A percentile compares a stretch with the other conserved stretches of the same genome.
Conservation (phyloP, 352 stramenopile species). For the Pythium periplocum region DNA sequence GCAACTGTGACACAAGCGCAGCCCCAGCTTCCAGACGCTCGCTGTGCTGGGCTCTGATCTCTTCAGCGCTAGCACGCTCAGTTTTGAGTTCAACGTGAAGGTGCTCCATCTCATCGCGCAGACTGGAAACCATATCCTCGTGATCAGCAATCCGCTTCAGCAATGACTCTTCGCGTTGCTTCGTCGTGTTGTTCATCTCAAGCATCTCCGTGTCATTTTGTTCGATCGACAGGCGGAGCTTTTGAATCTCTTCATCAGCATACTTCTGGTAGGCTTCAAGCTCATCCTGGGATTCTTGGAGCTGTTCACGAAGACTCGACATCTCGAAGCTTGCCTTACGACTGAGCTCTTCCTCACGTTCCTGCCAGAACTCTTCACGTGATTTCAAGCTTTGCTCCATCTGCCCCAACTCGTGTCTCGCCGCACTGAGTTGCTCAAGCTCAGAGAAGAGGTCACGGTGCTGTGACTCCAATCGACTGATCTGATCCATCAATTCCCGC, state of each 20-base stretch:
- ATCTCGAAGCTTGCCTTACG: slow-evolving; percentile 25
- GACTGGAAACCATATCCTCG: slow-evolving; percentile 17
- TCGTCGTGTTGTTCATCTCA: slow-evolving; percentile 18
- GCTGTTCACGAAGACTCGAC: slow-evolving; percentile 35
- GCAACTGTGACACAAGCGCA: slow-evolving; percentile 14
- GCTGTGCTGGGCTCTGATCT: slow-evolving; percentile 12
- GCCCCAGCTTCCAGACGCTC: slow-evolving; percentile 6
- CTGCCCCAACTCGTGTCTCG: slow-evolving; percentile 9
- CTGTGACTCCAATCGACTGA: too few relatives aligned
- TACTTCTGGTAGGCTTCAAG: slow-evolving; percentile 46
- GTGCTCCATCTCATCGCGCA: slow-evolving; percentile 26
- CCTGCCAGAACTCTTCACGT: slow-evolving; percentile 23
- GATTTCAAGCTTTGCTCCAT: slow-evolving; percentile 24
- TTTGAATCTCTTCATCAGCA: slow-evolving; percentile 45
- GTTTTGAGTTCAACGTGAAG: slow-evolving; percentile 25
- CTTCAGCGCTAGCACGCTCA: neutral
- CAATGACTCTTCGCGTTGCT: slow-evolving; percentile 26
- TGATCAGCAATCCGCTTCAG: slow-evolving; percentile 19
- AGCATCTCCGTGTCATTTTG: slow-evolving; percentile 30
- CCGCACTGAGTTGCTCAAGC: slow-evolving; percentile 2
- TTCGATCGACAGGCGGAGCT: slow-evolving; percentile 32
- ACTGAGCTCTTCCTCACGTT: slow-evolving; percentile 32
- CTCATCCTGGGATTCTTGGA: slow-evolving; percentile 38
- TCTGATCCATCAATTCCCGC: too few relatives aligned
- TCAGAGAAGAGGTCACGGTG: slow-evolving; percentile 7